Evolutionary conservation across 208 protist species (phyloP).

Genomic region (Kentomonas sorsogonicus): DNA sequence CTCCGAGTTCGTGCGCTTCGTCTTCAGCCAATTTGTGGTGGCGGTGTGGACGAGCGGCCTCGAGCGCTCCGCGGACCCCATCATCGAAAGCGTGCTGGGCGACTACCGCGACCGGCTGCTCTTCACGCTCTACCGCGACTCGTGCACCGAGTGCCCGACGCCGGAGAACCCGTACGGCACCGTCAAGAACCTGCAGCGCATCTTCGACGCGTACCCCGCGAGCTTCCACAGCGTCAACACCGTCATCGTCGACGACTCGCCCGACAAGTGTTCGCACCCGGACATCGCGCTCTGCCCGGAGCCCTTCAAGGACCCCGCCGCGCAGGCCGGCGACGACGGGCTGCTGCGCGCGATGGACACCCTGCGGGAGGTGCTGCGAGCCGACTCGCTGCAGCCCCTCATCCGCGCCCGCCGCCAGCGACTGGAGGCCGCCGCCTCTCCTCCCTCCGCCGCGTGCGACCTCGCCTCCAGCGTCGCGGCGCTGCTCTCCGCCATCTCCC

Average conservation of each 20-base stretch:
- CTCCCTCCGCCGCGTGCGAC: too few relatives aligned
- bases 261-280: slow-evolving; percentile 87
- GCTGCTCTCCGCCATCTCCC: neutral
- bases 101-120: slow-evolving; percentile 75
- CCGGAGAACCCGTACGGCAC: slow-evolving; percentile 70
- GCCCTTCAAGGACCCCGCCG: slow-evolving; percentile 64
- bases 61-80: slow-evolving; percentile 73
- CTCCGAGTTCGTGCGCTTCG: slow-evolving; percentile 73
- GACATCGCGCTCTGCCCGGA: slow-evolving; percentile 85
- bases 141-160: slow-evolving; percentile 52
- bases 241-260: slow-evolving; percentile 89
- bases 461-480: slow-evolving; percentile 14
- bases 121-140: slow-evolving; percentile 73
- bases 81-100: slow-evolving; percentile 83
- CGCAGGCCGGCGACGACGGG: slow-evolving; percentile 57
- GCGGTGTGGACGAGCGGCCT: slow-evolving; percentile 88
- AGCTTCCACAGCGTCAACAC: slow-evolving; percentile 88
- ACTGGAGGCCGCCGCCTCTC: too few relatives aligned
- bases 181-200: slow-evolving; percentile 78
- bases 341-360: slow-evolving; percentile 60
- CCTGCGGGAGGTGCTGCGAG: slow-evolving; percentile 64
- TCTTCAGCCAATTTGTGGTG: slow-evolving; percentile 85
- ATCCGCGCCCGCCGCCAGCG: slow-evolving; percentile 70
- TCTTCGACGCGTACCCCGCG: slow-evolving; percentile 76
- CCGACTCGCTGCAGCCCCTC: slow-evolving; percentile 61